Percentiles rank a stretch among this genome's conserved stretches.
Conservation (phyloP, 75 land plant species). For the Cryptomeria japonica region DNA sequence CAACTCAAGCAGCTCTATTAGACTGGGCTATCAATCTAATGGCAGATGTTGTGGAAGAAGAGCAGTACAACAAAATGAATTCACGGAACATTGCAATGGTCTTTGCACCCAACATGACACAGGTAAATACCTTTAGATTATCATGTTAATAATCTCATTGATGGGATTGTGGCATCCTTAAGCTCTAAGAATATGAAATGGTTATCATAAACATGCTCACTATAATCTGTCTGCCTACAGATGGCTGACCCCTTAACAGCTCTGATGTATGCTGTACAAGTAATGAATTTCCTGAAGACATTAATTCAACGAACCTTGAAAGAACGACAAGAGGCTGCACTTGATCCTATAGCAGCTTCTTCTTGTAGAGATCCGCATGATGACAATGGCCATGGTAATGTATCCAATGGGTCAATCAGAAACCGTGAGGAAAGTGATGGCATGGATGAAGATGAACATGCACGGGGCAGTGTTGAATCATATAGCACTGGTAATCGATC, state of each 20-base stretch:
- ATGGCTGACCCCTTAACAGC: conserved; percentile 90
- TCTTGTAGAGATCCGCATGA: conserved; percentile 29
- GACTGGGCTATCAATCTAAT: conserved; percentile 93
- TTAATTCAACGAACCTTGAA: conserved; percentile 53
- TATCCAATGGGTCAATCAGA: not conserved
- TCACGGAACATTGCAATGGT: conserved; percentile 95
- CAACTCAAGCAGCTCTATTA: conserved; percentile 73
- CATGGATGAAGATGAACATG: conserved; percentile 12
- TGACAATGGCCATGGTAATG: conserved; percentile 13
- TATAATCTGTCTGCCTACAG: conserved; percentile 34
- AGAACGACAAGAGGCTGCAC: conserved; percentile 61
- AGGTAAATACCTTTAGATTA: conserved; percentile 41
- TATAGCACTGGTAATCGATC: conserved; percentile 11
- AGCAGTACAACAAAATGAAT: conserved; percentile 85
- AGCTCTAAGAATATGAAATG: not conserved
- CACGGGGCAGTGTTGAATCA: not conserved
- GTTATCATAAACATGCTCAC: not conserved
- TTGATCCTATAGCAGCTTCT: conserved; percentile 24
- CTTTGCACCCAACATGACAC: conserved; percentile 98
- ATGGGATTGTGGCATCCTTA: not conserved
- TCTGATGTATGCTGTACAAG: conserved; percentile 91
- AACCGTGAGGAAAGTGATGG: not conserved
- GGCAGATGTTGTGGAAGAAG: conserved; percentile 90
- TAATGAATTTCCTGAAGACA: conserved; percentile 82
- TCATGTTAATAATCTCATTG: not conserved